Conservation (phyloP, 108 stramenopile species). For the Conticribra guillardii region DNA sequence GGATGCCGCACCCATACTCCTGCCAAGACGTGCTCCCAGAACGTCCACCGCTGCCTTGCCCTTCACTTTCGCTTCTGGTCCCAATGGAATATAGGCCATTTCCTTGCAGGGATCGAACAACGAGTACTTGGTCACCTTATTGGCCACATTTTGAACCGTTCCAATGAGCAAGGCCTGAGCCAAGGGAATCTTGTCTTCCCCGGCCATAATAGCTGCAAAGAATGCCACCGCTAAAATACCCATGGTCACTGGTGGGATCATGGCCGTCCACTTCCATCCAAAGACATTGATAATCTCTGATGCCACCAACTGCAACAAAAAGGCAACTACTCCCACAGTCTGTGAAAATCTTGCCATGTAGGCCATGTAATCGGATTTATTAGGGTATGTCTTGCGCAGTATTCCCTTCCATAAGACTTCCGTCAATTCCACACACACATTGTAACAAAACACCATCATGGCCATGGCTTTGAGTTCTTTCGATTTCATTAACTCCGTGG, state of each 20-base stretch:
- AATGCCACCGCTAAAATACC: constrained; percentile 42
- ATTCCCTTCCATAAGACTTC: constrained; percentile 57
- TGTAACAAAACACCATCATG: constrained; percentile 56
- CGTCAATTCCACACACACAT: constrained; percentile 54
- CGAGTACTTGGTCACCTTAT: constrained; percentile 55
- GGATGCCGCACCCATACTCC: constrained; percentile 47
- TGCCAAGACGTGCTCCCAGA: constrained; percentile 48
- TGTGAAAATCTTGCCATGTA: constrained; percentile 55
- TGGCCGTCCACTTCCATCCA: constrained; percentile 52
- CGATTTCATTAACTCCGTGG: constrained; percentile 33
- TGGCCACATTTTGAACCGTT: constrained; percentile 53
- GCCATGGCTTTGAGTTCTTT: constrained; percentile 57
- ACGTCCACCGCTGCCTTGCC: constrained; percentile 58
- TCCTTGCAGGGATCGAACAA: constrained; percentile 58
- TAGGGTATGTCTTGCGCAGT: constrained; percentile 42
- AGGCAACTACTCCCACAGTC: constrained; percentile 50
- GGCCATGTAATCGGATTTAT: constrained; percentile 47
- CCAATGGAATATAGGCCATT: constrained; percentile 54
- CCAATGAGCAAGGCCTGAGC: constrained; percentile 50
- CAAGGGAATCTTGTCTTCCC: constrained; percentile 40
- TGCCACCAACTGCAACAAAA: constrained; percentile 51
- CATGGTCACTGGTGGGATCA: constrained; percentile 54
- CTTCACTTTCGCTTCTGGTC: constrained; percentile 52
- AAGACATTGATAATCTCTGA: constrained; percentile 46
- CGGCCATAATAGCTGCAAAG: constrained; percentile 37